Evolutionary conservation across 805 yeast species (phyloP), one percentile per base, ranked within the genome.

Genomic region (Kodamaea jinghongensis): DNA sequence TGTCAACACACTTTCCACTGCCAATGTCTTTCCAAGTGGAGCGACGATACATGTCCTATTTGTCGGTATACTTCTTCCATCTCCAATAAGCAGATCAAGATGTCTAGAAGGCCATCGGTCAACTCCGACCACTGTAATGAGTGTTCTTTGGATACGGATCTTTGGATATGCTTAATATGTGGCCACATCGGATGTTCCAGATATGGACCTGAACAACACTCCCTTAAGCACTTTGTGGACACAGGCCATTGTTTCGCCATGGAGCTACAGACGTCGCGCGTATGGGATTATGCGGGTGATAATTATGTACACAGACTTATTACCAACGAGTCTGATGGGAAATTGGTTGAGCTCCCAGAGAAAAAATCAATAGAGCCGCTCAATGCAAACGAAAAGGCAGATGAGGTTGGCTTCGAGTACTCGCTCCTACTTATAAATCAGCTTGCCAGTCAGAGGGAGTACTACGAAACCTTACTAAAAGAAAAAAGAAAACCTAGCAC

Each of bases 1-100:
- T 90, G 96, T 47, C 96, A 87, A 56, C 97, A 89, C 56, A 86
- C 96, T 0, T 89, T 87, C 60, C 96, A 89, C 58, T 89, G 96
- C 49, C 84, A 78, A 49, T 90, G 96, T 56, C 67, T 89, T 36
- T 79, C 87, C 33, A 85, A 83, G 59, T 89, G 96, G 96, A 78
- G 77, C 41, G 96, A 88, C 55, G 93, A 87, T 44, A 78, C 86
- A 17, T 89, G 97, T 56, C 96, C 96, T 0, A 90, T 89, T 2
- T 89, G 96, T 55, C 67, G 97, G 29, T 86, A 86, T 52, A 79
- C 95, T 1, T 38, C 45, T 61, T 4, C 29, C 27, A 20, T 32
- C n/a, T 56, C 67, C n/a, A 66, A 64, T 45, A 61, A 56, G 31
- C 59, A 56, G 37, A 58, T 64, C 13, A 46, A 70, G 17, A 20